phyloP scores from a whole-genome alignment of 768 basidiomycete genomes.

The Pisolithus albus region DNA sequence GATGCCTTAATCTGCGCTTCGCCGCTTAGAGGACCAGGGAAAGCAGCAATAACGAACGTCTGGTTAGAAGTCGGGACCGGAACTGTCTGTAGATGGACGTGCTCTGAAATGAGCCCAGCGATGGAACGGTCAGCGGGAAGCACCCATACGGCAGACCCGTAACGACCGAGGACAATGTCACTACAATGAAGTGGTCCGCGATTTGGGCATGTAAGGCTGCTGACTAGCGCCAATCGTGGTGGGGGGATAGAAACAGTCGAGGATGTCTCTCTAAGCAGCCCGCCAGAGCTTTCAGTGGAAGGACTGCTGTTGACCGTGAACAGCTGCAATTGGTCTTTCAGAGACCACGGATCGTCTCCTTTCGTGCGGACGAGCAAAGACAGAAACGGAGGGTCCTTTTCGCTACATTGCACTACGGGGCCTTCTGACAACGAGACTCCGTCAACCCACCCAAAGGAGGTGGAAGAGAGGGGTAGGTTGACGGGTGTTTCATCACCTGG shows the following conservation, averaged over 20 bases:
- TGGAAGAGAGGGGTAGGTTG: conserved; percentile 31
- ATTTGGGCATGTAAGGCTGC: conserved; percentile 29
- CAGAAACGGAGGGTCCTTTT: conserved; percentile 19
- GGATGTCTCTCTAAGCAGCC: conserved; percentile 2
- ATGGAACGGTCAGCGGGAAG: conserved; percentile 44
- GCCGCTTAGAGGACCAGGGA: conserved; percentile 36
- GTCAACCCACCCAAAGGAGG: conserved; percentile 65
- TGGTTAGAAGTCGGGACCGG: conserved; percentile 24
- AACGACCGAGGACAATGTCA: conserved; percentile 44
- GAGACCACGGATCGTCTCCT: conserved; percentile 55
- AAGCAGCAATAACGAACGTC: conserved; percentile 40
- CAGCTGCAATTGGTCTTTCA: conserved; percentile 43
- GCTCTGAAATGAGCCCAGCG: conserved; percentile 31
- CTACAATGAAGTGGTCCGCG: conserved; percentile 51
- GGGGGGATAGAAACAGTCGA: conserved; percentile 24
- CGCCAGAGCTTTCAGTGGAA: background rate
- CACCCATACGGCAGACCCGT: conserved; percentile 59
- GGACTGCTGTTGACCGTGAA: conserved; percentile 39
- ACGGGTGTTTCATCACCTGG: conserved; percentile 10
- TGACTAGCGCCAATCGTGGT: conserved; percentile 42
- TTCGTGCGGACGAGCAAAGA: conserved; percentile 53
- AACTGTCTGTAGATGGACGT: conserved; percentile 9
- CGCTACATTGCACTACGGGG: background rate
- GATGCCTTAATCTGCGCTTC: conserved; percentile 25
- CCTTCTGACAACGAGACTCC: conserved; percentile 38